phyloP scores from a whole-genome alignment of 257 asterid species.

The Salvia hispanica region DNA sequence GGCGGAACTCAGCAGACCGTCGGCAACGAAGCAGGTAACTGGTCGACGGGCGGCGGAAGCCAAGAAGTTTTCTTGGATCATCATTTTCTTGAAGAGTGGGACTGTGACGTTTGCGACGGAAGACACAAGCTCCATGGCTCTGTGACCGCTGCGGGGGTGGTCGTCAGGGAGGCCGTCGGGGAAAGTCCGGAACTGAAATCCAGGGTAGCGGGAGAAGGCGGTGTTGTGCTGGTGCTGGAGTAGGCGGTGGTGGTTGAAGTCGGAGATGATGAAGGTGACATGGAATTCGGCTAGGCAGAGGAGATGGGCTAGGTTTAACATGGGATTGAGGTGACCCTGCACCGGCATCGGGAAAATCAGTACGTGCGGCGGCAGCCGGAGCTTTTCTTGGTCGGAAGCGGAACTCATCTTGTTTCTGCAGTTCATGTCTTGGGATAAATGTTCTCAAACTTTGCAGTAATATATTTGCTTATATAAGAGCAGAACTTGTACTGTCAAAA shows the following conservation, averaged over 20 bases:
- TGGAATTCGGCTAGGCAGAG: constrained; percentile 50
- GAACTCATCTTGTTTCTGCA: too few species aligned
- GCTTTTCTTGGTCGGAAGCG: background rate
- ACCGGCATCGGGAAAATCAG: constrained; percentile 65
- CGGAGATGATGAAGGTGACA: constrained; percentile 57
- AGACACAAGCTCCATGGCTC: constrained; percentile 35
- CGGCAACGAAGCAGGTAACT: constrained; percentile 48
- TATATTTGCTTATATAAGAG: too few species aligned
- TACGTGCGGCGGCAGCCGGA: constrained; percentile 49
- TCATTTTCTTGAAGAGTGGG: constrained; percentile 32
- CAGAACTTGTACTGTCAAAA: too few species aligned
- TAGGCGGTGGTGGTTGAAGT: constrained; percentile 52
- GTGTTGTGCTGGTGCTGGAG: constrained; percentile 40
- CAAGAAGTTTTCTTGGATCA: constrained; percentile 37
- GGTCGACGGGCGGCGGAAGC: constrained; percentile 30
- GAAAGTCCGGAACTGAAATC: constrained; percentile 46
- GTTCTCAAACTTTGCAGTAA: too few species aligned
- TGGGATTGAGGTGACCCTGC: constrained; percentile 70
- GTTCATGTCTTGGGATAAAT: too few species aligned
- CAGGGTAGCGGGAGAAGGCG: constrained; percentile 41
- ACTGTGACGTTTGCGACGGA: constrained; percentile 40
- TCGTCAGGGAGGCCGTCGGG: constrained; percentile 60
- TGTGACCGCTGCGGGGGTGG: constrained; percentile 49
- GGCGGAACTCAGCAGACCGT: constrained; percentile 50
- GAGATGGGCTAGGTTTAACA: constrained; percentile 67